Evolutionary conservation across 2,329 filamentous ascomycete species (phyloP).

Genomic region (Neurospora sp.): DNA sequence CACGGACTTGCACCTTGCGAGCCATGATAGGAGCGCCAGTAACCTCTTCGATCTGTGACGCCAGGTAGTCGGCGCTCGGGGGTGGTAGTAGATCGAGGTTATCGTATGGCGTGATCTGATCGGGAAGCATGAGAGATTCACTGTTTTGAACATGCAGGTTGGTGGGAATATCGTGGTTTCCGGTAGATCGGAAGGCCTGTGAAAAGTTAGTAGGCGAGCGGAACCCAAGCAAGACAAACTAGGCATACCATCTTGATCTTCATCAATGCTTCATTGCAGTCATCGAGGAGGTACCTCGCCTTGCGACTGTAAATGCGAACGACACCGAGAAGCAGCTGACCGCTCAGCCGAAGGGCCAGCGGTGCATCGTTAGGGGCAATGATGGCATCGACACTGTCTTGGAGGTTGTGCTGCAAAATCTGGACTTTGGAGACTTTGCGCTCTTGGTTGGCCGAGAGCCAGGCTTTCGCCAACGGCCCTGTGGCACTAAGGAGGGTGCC

Average conservation of each 20-base stretch:
- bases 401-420: slow-evolving; percentile 87
- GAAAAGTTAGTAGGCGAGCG: slow-evolving; percentile 22
- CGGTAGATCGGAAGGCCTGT: slow-evolving; percentile 85
- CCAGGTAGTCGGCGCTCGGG: slow-evolving; percentile 75
- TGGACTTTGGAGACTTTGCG: slow-evolving; percentile 97
- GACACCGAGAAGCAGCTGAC: slow-evolving; percentile 87
- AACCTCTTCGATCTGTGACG: slow-evolving; percentile 62
- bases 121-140: slow-evolving; percentile 78
- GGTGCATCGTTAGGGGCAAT: slow-evolving; percentile 88
- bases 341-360: slow-evolving; percentile 87
- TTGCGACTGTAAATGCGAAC: slow-evolving; percentile 97
- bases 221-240: background rate
- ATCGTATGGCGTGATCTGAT: slow-evolving; percentile 88
- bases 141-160: slow-evolving; percentile 73
- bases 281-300: slow-evolving; percentile 88
- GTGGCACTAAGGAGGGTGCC: slow-evolving; percentile 94
- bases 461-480: slow-evolving; percentile 92
- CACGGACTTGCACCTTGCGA: slow-evolving; percentile 40
- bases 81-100: slow-evolving; percentile 67
- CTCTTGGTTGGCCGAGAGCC: slow-evolving; percentile 96
- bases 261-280: slow-evolving; percentile 93
- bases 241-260: slow-evolving; percentile 90
- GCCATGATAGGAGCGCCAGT: slow-evolving; percentile 44
- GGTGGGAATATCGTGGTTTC: slow-evolving; percentile 89
- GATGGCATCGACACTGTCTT: slow-evolving; percentile 90